A percentile compares a stretch with the other conserved stretches of the same genome.
Conservation (phyloP, 179 eudicot genomes). For the Gypsophila paniculata region DNA sequence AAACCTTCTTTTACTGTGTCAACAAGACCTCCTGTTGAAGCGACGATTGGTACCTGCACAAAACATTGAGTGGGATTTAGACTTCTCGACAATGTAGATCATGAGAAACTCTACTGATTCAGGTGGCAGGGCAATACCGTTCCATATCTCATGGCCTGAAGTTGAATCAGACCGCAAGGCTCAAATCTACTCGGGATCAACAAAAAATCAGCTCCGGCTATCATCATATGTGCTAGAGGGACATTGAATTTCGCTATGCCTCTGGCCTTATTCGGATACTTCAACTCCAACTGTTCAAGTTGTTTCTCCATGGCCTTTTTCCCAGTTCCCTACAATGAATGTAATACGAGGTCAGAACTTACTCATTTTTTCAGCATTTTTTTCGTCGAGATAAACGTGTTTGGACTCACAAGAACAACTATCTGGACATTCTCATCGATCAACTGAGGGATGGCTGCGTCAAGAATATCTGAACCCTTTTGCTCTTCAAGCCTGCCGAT, state of each 20-base stretch:
- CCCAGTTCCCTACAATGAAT: slow-evolving; percentile 71
- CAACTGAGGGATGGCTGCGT: slow-evolving; percentile 69
- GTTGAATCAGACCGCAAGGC: slow-evolving; percentile 96
- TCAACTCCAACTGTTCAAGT: slow-evolving; percentile 57
- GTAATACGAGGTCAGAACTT: not conserved
- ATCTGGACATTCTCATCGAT: slow-evolving; percentile 70
- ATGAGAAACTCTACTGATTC: not conserved
- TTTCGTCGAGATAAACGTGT: not conserved
- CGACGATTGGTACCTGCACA: slow-evolving; percentile 70
- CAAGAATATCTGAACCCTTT: slow-evolving; percentile 91
- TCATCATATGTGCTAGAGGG: slow-evolving; percentile 81
- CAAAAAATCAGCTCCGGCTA: slow-evolving; percentile 83
- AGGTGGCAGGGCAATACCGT: slow-evolving; percentile 34
- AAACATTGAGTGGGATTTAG: not conserved
- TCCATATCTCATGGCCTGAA: slow-evolving; percentile 97
- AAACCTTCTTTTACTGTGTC: slow-evolving; percentile 90
- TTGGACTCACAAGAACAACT: slow-evolving; percentile 58
- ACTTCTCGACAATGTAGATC: not conserved
- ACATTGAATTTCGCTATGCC: slow-evolving; percentile 83
- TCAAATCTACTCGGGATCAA: slow-evolving; percentile 91
- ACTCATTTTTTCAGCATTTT: not conserved
- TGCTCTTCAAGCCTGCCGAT: slow-evolving; percentile 98
- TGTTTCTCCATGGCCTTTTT: slow-evolving; percentile 77
- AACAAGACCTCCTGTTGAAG: slow-evolving; percentile 91
- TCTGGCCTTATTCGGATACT: slow-evolving; percentile 69